Evolutionary conservation across 2,329 filamentous ascomycete species (phyloP).

Genomic region (Fusarium sp.): DNA sequence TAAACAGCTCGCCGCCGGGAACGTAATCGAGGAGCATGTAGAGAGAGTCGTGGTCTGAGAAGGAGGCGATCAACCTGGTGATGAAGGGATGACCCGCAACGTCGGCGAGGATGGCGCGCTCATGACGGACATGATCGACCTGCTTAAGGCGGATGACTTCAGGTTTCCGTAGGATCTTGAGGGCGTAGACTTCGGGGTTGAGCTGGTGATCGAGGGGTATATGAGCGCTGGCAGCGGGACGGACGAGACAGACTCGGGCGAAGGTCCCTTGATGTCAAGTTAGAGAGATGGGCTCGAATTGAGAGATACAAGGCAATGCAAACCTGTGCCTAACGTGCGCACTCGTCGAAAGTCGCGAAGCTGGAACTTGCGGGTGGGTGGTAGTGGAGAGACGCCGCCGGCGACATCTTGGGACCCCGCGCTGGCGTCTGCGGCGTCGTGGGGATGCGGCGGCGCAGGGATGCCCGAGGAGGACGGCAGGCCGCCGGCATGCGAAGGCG

Average conservation of each 20-base stretch:
- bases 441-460: conserved; percentile 35
- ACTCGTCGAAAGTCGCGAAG: conserved; percentile 75
- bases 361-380: conserved; percentile 47
- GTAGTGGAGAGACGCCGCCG: conserved; percentile 28
- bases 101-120: conserved; percentile 81
- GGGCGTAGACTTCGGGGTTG: conserved; percentile 73
- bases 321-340: conserved; percentile 82
- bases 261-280: conserved; percentile 71
- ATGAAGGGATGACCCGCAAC: conserved; percentile 88
- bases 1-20: conserved; percentile 87
- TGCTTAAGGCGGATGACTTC: conserved; percentile 86
- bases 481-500: conserved; percentile 45
- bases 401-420: conserved; percentile 35
- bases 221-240: conserved; percentile 67
- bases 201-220: conserved; percentile 49
- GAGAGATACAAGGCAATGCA: conserved; percentile 23
- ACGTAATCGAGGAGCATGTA: conserved; percentile 89
- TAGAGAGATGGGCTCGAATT: conserved; percentile 2
- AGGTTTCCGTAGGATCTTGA: conserved; percentile 82
- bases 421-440: conserved; percentile 27
- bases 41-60: conserved; percentile 81
- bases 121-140: conserved; percentile 87
- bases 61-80: conserved; percentile 81
- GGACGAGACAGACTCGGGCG: conserved; percentile 83
- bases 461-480: conserved; percentile 42